Conservation (phyloP, 1,284 basidiomycete species). For the Tilletia indica region DNA sequence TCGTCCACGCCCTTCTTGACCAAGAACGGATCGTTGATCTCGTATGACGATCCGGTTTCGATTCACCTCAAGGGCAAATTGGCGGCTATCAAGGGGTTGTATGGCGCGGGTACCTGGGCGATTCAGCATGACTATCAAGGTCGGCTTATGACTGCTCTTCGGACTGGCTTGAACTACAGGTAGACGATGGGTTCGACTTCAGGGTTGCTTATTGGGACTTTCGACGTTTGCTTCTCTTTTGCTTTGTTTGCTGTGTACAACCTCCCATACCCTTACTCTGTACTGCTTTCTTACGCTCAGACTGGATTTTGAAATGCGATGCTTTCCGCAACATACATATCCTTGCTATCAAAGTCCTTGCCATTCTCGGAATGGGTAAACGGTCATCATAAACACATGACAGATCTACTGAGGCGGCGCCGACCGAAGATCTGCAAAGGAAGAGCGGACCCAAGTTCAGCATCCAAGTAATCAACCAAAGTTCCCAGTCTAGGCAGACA, state of each 20-base stretch:
- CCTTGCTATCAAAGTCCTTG: too few species aligned
- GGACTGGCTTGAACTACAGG: neutral
- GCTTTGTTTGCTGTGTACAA: neutral
- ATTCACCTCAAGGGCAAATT: slow-evolving; percentile 1
- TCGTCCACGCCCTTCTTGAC: neutral
- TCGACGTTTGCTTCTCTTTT: neutral
- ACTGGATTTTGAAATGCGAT: too few species aligned
- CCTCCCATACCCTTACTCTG: neutral
- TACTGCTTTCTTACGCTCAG: neutral
- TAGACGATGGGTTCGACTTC: neutral
- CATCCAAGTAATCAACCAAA: neutral
- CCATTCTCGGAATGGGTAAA: neutral
- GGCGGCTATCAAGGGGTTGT: neutral
- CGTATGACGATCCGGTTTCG: neutral
- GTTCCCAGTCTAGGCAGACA: too few species aligned
- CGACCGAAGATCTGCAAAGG: neutral
- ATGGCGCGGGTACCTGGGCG: neutral
- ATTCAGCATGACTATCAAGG: neutral
- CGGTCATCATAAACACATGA: too few species aligned
- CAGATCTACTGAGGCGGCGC: neutral
- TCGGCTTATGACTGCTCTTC: neutral
- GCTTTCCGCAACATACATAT: too few species aligned
- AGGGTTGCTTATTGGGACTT: neutral
- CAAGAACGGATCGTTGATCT: neutral
- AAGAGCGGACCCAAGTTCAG: neutral